Conservation (phyloP, 495 filamentous ascomycete genomes). For the Aspergillus biplanus region DNA sequence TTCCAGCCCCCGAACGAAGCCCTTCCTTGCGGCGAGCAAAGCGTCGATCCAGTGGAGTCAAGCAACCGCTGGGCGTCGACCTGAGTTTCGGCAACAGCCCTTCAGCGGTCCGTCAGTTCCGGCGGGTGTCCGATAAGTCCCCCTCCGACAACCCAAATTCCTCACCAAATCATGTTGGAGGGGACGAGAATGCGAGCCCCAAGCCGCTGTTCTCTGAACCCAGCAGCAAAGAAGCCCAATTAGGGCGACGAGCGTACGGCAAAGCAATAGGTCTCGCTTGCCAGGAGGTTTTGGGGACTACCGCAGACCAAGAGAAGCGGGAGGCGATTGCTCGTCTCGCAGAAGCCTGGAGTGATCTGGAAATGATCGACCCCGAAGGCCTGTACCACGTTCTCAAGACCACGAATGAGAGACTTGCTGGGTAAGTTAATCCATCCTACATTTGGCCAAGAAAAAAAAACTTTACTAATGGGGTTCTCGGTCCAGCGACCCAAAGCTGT, state of each 20-base stretch:
- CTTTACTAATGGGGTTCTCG: slow-evolving; percentile 21
- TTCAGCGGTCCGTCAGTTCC: slow-evolving; percentile 87
- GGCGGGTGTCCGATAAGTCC: slow-evolving; percentile 76
- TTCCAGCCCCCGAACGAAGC: slow-evolving; percentile 51
- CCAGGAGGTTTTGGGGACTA: slow-evolving; percentile 81
- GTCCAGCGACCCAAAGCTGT: slow-evolving; percentile 56
- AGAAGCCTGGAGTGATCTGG: slow-evolving; percentile 81
- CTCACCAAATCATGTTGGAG: slow-evolving; percentile 34
- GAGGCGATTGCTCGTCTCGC: slow-evolving; percentile 80
- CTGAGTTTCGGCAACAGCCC: slow-evolving; percentile 88
- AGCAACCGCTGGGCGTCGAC: slow-evolving; percentile 79
- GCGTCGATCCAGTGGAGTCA: slow-evolving; percentile 60
- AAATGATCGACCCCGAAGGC: slow-evolving; percentile 88
- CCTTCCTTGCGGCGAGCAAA: slow-evolving; percentile 51
- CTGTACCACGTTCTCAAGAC: slow-evolving; percentile 79
- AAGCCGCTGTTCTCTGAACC: slow-evolving; percentile 38
- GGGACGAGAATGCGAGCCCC: slow-evolving; percentile 52
- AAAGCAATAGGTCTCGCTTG: slow-evolving; percentile 79
- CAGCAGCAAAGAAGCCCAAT: slow-evolving; percentile 73
- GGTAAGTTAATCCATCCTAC: slow-evolving; percentile 34
- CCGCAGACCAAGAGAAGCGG: slow-evolving; percentile 70
- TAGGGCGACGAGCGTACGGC: slow-evolving; percentile 78
- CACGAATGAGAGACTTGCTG: slow-evolving; percentile 63
- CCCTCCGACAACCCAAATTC: slow-evolving; percentile 38
- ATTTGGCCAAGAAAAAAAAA: background rate